Evolutionary conservation across 768 basidiomycete genomes (phyloP).

Genomic region (Suillus tomentosus): DNA sequence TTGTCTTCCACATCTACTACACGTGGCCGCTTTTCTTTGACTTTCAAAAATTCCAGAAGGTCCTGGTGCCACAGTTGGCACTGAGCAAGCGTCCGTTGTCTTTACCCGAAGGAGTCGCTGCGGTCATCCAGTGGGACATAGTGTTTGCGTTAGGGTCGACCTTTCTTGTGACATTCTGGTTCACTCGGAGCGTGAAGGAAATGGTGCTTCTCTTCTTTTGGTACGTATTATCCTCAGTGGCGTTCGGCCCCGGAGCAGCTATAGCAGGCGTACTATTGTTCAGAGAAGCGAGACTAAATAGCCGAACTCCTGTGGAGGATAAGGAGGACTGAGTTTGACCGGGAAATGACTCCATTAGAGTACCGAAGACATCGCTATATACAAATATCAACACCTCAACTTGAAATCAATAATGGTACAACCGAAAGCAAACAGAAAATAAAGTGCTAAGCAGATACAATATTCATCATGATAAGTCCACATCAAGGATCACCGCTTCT

Average conservation of each 20-base stretch:
- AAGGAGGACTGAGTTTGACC: conserved; percentile 3
- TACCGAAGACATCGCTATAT: neutral
- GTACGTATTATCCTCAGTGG: conserved; percentile 42
- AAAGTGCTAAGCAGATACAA: conserved; percentile 13
- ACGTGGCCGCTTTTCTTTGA: conserved; percentile 19
- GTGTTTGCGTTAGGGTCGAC: conserved; percentile 41
- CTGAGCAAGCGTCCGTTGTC: conserved; percentile 5
- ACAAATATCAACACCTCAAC: neutral
- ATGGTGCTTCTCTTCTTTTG: conserved; percentile 41
- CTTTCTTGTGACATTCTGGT: conserved; percentile 52
- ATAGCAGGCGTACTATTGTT: conserved; percentile 49
- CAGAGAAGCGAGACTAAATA: conserved; percentile 43
- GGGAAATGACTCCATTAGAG: conserved; percentile 1
- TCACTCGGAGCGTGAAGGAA: conserved; percentile 37
- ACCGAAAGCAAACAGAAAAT: conserved; percentile 5
- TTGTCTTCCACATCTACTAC: conserved; percentile 31
- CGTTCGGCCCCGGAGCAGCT: conserved; percentile 55
- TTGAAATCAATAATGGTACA: conserved; percentile 15
- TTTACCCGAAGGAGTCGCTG: conserved; percentile 21
- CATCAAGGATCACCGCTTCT: conserved; percentile 30
- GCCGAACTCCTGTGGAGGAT: conserved; percentile 1
- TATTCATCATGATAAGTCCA: conserved; percentile 13
- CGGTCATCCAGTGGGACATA: conserved; percentile 57
- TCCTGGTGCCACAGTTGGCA: conserved; percentile 20
- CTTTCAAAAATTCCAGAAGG: conserved; percentile 5